A percentile compares a stretch with the other conserved stretches of the same genome.
Conservation (phyloP, 495 filamentous ascomycete genomes). For the Hypoxylon fragiforme region DNA sequence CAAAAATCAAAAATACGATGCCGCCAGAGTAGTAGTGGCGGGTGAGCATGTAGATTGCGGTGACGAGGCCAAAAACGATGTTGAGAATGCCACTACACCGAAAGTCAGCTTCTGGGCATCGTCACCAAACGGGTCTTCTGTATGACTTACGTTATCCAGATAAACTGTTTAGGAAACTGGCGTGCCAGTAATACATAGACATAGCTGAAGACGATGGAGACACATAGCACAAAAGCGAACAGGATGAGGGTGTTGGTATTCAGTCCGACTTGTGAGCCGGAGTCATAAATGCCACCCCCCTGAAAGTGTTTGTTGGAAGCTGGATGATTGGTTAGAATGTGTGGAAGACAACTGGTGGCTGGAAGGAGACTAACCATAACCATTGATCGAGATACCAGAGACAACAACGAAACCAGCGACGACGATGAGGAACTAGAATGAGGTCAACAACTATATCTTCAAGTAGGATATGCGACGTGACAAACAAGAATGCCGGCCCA, state of each 20-base stretch:
- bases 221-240: constrained; percentile 73
- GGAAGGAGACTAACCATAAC: constrained; percentile 57
- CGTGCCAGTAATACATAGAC: constrained; percentile 77
- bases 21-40: constrained; percentile 76
- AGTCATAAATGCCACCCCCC: constrained; percentile 74
- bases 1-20: constrained; percentile 83
- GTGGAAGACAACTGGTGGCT: background rate
- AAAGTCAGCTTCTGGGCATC: constrained; percentile 60
- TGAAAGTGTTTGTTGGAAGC: constrained; percentile 63
- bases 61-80: constrained; percentile 65
- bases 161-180: constrained; percentile 83
- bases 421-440: constrained; percentile 64
- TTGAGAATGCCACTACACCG: constrained; percentile 81
- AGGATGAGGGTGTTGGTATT: constrained; percentile 85
- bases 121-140: background rate
- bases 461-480: constrained; percentile 10
- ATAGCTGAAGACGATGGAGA: constrained; percentile 74
- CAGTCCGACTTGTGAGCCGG: constrained; percentile 67
- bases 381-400: constrained; percentile 74
- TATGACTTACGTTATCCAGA: constrained; percentile 73
- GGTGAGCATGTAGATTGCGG: constrained; percentile 73
- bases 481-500: constrained; percentile 80
- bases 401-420: constrained; percentile 78
- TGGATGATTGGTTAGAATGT: constrained; percentile 20
- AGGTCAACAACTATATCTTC: background rate